phyloP scores from a whole-genome alignment of 768 basidiomycete genomes.

The Lyophyllum atratum region DNA sequence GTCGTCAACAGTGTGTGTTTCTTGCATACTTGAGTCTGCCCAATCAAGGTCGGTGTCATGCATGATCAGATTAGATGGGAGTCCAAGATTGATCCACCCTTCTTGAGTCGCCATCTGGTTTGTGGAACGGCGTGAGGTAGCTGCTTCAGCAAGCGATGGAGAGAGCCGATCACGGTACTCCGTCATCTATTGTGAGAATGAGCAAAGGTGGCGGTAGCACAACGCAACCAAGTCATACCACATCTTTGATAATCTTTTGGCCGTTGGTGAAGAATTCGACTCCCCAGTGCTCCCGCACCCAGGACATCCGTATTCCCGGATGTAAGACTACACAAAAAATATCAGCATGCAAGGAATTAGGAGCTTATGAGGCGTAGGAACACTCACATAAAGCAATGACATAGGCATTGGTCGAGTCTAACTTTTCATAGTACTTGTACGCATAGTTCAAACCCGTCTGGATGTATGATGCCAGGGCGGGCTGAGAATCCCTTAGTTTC shows the following conservation, averaged over 20 bases:
- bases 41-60: neutral
- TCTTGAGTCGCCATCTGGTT: neutral
- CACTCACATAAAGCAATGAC: neutral
- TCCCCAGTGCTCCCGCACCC: neutral
- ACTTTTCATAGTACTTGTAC: neutral
- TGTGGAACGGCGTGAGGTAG: neutral
- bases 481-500: slow-evolving; percentile 1
- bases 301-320: neutral
- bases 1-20: neutral
- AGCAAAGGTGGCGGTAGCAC: neutral
- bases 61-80: neutral
- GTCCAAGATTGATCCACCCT: neutral
- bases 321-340: slow-evolving; percentile 1
- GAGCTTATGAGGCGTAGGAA: neutral
- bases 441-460: neutral
- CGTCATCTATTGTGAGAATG: neutral
- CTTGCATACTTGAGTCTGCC: neutral
- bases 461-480: slow-evolving; percentile 5
- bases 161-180: neutral
- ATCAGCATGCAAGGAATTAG: slow-evolving; percentile 1
- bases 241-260: neutral
- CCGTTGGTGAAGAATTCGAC: neutral
- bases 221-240: neutral
- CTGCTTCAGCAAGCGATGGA: neutral
- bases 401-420: neutral